Percentiles rank a stretch among this genome's conserved stretches.
phyloP scores from a whole-genome alignment of 768 basidiomycete species.

The Rhodotorula sphaerocarpa region DNA sequence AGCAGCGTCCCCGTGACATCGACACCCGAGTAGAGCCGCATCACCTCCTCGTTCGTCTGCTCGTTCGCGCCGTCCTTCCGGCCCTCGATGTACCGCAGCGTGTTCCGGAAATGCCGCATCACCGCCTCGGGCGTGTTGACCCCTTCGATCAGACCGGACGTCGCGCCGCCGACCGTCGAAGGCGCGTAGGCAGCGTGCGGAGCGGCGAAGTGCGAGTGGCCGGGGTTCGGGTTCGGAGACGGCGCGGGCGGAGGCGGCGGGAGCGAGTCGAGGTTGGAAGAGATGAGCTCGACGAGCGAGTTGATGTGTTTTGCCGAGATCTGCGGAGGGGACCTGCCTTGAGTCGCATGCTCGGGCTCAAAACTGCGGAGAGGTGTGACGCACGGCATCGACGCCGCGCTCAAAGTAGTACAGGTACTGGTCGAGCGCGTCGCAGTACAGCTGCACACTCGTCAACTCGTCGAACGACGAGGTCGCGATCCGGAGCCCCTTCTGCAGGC shows the following conservation, averaged over 20 bases:
- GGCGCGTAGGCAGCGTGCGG: slow-evolving; percentile 6
- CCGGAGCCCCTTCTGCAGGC: slow-evolving; percentile 88
- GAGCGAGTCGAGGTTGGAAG: slow-evolving; percentile 85
- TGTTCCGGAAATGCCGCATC: slow-evolving; percentile 83
- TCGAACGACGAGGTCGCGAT: slow-evolving; percentile 95
- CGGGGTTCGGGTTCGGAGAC: slow-evolving; percentile 6
- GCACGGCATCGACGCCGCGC: slow-evolving; percentile 78
- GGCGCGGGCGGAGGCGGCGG: slow-evolving; percentile 51
- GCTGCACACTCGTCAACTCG: slow-evolving; percentile 89
- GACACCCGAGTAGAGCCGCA: slow-evolving; percentile 20
- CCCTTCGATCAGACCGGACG: slow-evolving; percentile 82
- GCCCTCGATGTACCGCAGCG: slow-evolving; percentile 50
- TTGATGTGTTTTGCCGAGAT: slow-evolving; percentile 93
- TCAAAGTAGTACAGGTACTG: slow-evolving; percentile 95
- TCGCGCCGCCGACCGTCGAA: slow-evolving; percentile 51
- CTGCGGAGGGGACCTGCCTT: slow-evolving; percentile 45
- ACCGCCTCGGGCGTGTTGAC: slow-evolving; percentile 92
- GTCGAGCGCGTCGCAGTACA: slow-evolving; percentile 93
- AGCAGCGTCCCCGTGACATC: slow-evolving; percentile 27
- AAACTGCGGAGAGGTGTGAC: slow-evolving; percentile 40
- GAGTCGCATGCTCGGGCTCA: background rate
- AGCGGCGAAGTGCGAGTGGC: background rate
- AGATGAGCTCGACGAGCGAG: slow-evolving; percentile 89
- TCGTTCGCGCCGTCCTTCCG: slow-evolving; percentile 25
- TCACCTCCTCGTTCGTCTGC: slow-evolving; percentile 15